A percentile compares a stretch with the other conserved stretches of the same genome.
Conservation (phyloP, 108 stramenopile genomes). For the Skeletonema marinoi region DNA sequence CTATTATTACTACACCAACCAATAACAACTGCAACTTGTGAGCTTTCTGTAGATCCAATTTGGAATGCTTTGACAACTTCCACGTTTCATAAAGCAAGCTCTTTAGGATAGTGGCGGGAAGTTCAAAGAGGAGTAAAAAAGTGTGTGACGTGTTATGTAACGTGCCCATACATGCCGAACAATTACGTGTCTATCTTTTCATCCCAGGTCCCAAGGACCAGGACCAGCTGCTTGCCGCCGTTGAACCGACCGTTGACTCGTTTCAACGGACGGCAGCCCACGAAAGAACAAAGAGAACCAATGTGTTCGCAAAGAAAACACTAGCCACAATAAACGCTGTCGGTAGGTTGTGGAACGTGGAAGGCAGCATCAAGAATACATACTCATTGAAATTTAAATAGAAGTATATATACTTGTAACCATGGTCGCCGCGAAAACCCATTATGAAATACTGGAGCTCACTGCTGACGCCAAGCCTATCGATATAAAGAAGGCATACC, state of each 20-base stretch:
- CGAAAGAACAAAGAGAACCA: no score
- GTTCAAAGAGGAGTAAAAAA: background rate
- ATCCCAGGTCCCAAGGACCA: background rate
- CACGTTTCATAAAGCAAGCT: background rate
- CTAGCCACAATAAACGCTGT: no score
- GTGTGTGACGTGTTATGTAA: background rate
- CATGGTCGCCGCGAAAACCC: constrained; percentile 19
- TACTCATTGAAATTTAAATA: background rate
- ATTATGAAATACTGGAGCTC: constrained; percentile 83
- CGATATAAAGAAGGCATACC: constrained; percentile 89
- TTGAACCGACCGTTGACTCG: no score
- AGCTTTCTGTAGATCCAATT: constrained; percentile 2
- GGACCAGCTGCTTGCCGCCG: no score
- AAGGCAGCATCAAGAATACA: no score
- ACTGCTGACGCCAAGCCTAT: constrained; percentile 64
- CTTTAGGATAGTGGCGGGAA: background rate
- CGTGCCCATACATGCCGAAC: background rate
- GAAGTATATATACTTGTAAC: background rate
- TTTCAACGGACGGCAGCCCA: no score
- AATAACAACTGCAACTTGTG: background rate
- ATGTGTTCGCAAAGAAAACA: no score
- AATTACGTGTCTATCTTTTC: no score
- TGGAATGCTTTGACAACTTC: background rate
- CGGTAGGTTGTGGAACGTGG: no score
- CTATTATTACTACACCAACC: background rate